phyloP scores from a whole-genome alignment of 2,329 filamentous ascomycete genomes.

The Bipolaris zeicola region DNA sequence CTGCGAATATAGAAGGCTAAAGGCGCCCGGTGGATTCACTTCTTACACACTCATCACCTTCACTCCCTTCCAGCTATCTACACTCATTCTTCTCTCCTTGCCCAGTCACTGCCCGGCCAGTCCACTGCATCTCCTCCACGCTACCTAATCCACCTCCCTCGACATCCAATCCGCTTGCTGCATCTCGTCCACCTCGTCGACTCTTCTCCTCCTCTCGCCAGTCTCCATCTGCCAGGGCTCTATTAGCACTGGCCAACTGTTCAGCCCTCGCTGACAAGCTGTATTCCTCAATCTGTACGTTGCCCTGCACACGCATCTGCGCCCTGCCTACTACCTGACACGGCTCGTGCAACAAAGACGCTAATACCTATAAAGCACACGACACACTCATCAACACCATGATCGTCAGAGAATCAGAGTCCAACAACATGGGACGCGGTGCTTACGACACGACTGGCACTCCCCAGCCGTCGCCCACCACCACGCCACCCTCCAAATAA shows the following conservation, averaged over 20 bases:
- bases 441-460: constrained; percentile 58
- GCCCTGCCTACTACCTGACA: background rate
- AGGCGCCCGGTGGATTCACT: constrained; percentile 32
- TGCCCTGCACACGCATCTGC: constrained; percentile 15
- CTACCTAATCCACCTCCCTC: constrained; percentile 28
- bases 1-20: constrained; percentile 40
- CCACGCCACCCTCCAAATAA: constrained; percentile 48
- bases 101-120: constrained; percentile 38
- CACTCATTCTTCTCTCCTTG: constrained; percentile 31
- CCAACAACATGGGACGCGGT: constrained; percentile 56
- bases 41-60: constrained; percentile 27
- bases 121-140: constrained; percentile 36
- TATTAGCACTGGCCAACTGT: constrained; percentile 25
- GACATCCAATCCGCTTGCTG: too few relatives aligned
- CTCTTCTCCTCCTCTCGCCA: constrained; percentile 30
- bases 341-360: constrained; percentile 18
- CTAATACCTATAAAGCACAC: constrained; percentile 44
- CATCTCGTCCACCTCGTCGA: constrained; percentile 18
- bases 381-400: constrained; percentile 38
- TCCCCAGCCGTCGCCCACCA: constrained; percentile 50
- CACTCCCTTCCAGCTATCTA: constrained; percentile 34
- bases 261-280: constrained; percentile 33
- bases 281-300: constrained; percentile 28
- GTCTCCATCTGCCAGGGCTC: constrained; percentile 7
- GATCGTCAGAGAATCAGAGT: constrained; percentile 51